phyloP scores from a whole-genome alignment of 2,329 filamentous ascomycete species.

The Beauveria scarabaeidicola region DNA sequence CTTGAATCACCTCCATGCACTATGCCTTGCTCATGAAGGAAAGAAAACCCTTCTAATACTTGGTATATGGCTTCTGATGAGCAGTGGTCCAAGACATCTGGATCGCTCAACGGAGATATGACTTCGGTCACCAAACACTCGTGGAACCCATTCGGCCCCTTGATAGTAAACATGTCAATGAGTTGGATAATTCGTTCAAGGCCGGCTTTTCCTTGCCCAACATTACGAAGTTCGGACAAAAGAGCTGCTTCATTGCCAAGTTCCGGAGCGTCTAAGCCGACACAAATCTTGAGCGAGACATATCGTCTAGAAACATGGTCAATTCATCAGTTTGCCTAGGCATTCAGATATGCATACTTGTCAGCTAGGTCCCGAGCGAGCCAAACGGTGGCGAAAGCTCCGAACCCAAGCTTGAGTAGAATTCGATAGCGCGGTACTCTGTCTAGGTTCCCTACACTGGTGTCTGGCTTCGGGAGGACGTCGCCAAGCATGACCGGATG shows the following conservation, averaged over 20 bases:
- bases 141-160: not conserved
- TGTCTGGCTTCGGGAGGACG: not conserved
- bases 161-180: not conserved
- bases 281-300: not conserved
- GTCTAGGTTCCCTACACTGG: not conserved
- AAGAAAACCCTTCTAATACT: not conserved
- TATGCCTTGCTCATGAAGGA: not conserved
- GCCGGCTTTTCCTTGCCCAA: not conserved
- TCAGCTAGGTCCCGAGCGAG: not conserved
- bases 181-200: not conserved
- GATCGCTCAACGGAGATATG: not conserved
- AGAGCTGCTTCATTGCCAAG: not conserved
- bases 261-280: not conserved
- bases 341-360: not conserved
- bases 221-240: not conserved
- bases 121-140: not conserved
- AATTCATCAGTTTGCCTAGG: not conserved
- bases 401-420: not conserved
- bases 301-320: not conserved
- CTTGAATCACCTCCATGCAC: not conserved
- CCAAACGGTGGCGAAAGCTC: not conserved
- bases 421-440: not conserved
- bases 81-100: not conserved
- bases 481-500: not conserved
- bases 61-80: not conserved